phyloP scores from a whole-genome alignment of 2,329 filamentous ascomycete species.

The Stromatinia cepivora region DNA sequence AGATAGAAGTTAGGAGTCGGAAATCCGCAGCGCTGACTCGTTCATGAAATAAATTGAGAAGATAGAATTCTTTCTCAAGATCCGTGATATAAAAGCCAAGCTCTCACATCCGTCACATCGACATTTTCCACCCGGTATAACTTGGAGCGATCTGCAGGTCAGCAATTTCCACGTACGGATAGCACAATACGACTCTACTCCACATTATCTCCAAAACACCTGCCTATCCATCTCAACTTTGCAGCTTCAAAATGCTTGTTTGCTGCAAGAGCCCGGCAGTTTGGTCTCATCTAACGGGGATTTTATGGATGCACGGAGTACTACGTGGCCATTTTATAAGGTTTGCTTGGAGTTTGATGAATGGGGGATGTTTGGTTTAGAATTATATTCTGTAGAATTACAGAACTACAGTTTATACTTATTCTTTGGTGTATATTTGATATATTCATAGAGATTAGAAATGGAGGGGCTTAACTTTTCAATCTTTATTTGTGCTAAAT shows the following conservation, averaged over 20 bases:
- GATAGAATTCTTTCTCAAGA: too few species aligned
- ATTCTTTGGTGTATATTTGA: not conserved
- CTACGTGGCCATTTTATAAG: slow-evolving; percentile 4
- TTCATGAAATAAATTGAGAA: not conserved
- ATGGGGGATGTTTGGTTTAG: too few species aligned
- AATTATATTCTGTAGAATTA: too few species aligned
- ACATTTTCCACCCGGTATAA: too few species aligned
- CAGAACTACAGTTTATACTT: not conserved
- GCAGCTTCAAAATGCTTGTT: not conserved
- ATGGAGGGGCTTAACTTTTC: too few species aligned
- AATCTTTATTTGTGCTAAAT: too few species aligned
- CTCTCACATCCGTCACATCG: not conserved
- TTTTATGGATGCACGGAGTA: not conserved
- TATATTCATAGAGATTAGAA: too few species aligned
- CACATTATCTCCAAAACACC: not conserved
- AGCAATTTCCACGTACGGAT: not conserved
- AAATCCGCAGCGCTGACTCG: too few species aligned
- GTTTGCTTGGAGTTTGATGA: not conserved
- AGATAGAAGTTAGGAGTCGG: too few species aligned
- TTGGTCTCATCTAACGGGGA: not conserved
- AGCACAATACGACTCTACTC: not conserved
- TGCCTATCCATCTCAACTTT: not conserved
- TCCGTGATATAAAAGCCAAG: too few species aligned
- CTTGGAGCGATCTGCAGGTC: too few species aligned
- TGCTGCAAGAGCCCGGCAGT: not conserved